These are phyloP conservation scores for Hibiscus trionum DNA, from an alignment of 345 rosid species.

Conservation along the genomic window DNA sequence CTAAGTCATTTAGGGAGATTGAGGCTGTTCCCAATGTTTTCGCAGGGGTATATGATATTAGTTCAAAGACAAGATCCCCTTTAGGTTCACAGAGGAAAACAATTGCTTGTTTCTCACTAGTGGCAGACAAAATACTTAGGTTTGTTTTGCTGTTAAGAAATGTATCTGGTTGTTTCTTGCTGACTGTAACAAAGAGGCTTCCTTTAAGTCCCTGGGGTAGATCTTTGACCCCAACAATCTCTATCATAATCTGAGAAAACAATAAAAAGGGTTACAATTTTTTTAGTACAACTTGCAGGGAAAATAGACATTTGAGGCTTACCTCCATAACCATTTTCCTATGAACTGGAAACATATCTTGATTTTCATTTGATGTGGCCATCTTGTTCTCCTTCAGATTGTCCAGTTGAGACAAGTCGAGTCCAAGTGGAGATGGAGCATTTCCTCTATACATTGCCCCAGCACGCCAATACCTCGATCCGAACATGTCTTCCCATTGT, in stretches of 20 bases:
- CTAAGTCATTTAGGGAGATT: conserved; percentile 18
- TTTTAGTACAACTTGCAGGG: neutral
- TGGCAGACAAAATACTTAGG: conserved; percentile 14
- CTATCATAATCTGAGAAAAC: neutral
- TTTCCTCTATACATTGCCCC: conserved; percentile 12
- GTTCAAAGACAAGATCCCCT: conserved; percentile 24
- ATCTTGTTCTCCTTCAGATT: neutral
- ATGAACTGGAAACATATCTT: neutral
- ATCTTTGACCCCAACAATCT: conserved; percentile 12
- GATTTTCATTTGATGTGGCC: neutral
- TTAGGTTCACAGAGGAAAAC: conserved; percentile 21
- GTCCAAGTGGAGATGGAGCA: conserved; percentile 8
- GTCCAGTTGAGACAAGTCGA: conserved; percentile 6
- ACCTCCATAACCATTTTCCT: conserved; percentile 16
- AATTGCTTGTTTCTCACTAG: conserved; percentile 12
- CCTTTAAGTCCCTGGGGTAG: neutral
- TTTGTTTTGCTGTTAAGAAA: conserved; percentile 14
- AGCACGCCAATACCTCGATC: conserved; percentile 34
- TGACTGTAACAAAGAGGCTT: conserved; percentile 4
- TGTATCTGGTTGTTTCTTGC: conserved; percentile 15
- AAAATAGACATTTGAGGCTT: neutral
- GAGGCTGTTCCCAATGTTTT: conserved; percentile 16
- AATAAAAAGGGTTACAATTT: neutral
- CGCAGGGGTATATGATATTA: conserved; percentile 5
- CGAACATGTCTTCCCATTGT: conserved; percentile 41